Conservation (phyloP, 2,329 filamentous ascomycete genomes). For the Aureobasidium lini region DNA sequence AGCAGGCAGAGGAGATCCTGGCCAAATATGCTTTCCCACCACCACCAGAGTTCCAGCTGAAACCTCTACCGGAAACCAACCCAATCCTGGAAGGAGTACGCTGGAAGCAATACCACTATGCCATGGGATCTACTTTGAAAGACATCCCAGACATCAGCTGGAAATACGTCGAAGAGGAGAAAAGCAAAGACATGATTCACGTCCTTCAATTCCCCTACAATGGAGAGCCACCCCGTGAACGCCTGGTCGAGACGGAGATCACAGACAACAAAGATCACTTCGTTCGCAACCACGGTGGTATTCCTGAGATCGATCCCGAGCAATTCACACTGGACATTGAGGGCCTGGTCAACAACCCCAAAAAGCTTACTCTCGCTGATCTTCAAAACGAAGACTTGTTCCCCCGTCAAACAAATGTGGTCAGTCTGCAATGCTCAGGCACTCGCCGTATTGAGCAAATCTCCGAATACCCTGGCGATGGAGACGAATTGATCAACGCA, state of each 20-base stretch:
- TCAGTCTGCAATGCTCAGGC: constrained; percentile 61
- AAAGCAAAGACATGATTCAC: constrained; percentile 41
- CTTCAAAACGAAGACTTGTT: constrained; percentile 54
- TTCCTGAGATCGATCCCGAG: constrained; percentile 56
- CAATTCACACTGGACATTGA: constrained; percentile 49
- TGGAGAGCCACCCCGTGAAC: constrained; percentile 38
- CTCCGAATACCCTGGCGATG: constrained; percentile 55
- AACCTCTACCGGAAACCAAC: constrained; percentile 36
- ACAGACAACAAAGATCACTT: constrained; percentile 59
- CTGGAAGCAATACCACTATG: constrained; percentile 42
- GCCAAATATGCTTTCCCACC: constrained; percentile 43
- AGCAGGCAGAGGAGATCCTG: constrained; percentile 49
- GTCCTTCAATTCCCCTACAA: constrained; percentile 43
- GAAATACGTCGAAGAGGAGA: constrained; percentile 38
- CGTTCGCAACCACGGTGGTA: constrained; percentile 64
- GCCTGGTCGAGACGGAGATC: constrained; percentile 50
- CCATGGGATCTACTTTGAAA: constrained; percentile 31
- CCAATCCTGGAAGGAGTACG: constrained; percentile 38
- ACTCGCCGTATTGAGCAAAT: constrained; percentile 65
- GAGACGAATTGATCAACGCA: constrained; percentile 33
- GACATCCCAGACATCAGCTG: constrained; percentile 49
- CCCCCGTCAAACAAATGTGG: constrained; percentile 50
- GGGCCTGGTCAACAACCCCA: constrained; percentile 54
- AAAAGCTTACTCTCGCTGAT: constrained; percentile 50
- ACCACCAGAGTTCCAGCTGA: constrained; percentile 38